phyloP scores from a whole-genome alignment of 768 basidiomycete species.

The Cyathus striatus region DNA sequence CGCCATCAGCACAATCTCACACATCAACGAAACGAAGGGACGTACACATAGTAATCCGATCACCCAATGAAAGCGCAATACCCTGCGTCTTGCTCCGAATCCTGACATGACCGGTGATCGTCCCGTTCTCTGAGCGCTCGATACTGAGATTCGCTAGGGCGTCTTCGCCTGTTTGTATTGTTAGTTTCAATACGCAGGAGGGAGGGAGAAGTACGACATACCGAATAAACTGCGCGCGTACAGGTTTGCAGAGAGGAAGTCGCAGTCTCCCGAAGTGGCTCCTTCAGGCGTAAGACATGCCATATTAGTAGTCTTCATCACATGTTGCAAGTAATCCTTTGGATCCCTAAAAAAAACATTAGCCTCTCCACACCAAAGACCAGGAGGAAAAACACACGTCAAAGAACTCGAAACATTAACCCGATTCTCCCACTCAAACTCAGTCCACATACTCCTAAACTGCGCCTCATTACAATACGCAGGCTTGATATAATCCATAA shows the following conservation, averaged over 20 bases:
- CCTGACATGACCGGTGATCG: slow-evolving; percentile 88
- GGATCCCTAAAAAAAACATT: slow-evolving; percentile 56
- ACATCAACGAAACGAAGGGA: too few relatives aligned
- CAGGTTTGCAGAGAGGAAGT: slow-evolving; percentile 95
- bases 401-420: slow-evolving; percentile 88
- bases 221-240: slow-evolving; percentile 94
- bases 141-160: slow-evolving; percentile 93
- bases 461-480: slow-evolving; percentile 91
- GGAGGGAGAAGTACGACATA: slow-evolving; percentile 38
- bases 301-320: slow-evolving; percentile 98
- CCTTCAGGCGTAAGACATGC: slow-evolving; percentile 94
- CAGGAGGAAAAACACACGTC: slow-evolving; percentile 47
- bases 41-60: slow-evolving; percentile 78
- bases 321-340: slow-evolving; percentile 85
- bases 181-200: too few relatives aligned
- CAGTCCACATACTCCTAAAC: slow-evolving; percentile 99
- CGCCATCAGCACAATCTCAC: too few relatives aligned
- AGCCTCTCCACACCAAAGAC: slow-evolving; percentile 2
- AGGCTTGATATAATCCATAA: slow-evolving; percentile 98
- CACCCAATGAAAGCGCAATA: slow-evolving; percentile 91
- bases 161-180: slow-evolving; percentile 88
- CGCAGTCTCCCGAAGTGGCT: slow-evolving; percentile 91
- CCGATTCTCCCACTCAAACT: slow-evolving; percentile 99
- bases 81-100: slow-evolving; percentile 98
- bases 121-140: slow-evolving; percentile 78